Conservation (phyloP, 1,284 basidiomycete genomes). For the Ceratorhiza oryzae-sativae region DNA sequence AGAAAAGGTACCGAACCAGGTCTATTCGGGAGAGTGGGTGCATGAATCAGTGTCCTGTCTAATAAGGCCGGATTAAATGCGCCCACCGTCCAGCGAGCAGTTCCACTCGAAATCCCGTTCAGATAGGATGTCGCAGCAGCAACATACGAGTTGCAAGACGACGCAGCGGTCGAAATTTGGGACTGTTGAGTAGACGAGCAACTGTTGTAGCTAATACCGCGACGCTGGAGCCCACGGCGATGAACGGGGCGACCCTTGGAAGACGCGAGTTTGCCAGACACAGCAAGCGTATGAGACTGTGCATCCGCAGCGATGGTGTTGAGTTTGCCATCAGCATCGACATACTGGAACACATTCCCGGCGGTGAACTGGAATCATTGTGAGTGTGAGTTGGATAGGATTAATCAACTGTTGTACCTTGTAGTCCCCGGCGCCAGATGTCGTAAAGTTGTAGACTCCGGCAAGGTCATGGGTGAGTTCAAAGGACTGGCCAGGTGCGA, state of each 20-base stretch:
- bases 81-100: conserved; percentile 24
- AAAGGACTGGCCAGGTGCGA: conserved; percentile 40
- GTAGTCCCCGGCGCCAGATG: conserved; percentile 26
- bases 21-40: too few relatives aligned
- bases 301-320: conserved; percentile 7
- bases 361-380: conserved; percentile 16
- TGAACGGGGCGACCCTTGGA: conserved; percentile 2
- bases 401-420: background rate
- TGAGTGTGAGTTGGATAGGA: background rate
- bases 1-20: conserved; percentile 38
- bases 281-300: conserved; percentile 7
- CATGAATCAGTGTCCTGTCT: too few relatives aligned
- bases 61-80: too few relatives aligned
- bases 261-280: conserved; percentile 38
- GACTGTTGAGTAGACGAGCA: conserved; percentile 26
- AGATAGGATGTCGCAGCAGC: conserved; percentile 20
- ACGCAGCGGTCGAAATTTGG: conserved; percentile 37
- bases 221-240: background rate
- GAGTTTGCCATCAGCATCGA: conserved; percentile 15
- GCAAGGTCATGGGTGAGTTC: conserved; percentile 38
- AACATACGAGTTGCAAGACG: conserved; percentile 29
- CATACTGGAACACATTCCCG: conserved; percentile 23
- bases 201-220: conserved; percentile 13
- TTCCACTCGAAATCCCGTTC: background rate
- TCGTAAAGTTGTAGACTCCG: conserved; percentile 42